Evolutionary conservation across 495 filamentous ascomycete species (phyloP), one percentile per base, ranked within the genome.

Genomic region (Penicillium malachiteum): DNA sequence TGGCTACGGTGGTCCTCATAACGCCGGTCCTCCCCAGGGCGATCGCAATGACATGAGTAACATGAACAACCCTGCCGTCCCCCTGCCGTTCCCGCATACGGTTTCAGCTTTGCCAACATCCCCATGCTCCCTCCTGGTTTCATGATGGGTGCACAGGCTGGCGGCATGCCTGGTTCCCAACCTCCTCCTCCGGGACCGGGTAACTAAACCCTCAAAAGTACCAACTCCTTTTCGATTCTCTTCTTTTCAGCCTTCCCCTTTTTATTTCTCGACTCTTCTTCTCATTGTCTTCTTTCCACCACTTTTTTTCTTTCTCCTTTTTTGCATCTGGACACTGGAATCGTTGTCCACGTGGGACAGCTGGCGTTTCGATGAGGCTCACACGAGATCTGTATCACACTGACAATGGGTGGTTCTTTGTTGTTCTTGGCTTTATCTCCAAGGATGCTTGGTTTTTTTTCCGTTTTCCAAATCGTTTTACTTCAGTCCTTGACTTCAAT

Each of bases 121-220:
- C 85, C 84, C 33, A 84, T 87, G 67, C 82, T 88, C 16, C 84
- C 85, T 42, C 81, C 84, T 6, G 84, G 85, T 12, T 89, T 87
- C 62, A 73, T 79, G 74, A 75, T 80, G 67, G 76, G 78, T 13
- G 76, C 75, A 14, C 71, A 75, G 47, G 61, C 67, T 31, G 67
- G 21, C 4, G 21, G 30, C 41, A 63, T 69, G 58, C 57, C 69
- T 12, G 50, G 54, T 38, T 48, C 57, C 13, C 78, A 80, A 50
- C 77, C 79, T 7, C 78, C 79, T 12, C 71, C 78, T 39, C 75
- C 76, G n/a, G 77, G 78, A 38, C 72, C 75, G 57, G 69, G 68
- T 30, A 69, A 66, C 54, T 71, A 71, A 54, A 58, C 8, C 10
- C 14, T 9, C 6, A 17, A 12, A 45, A 31, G 7, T 48, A 18